Base-by-base conservation (phyloP, 2,329 filamentous ascomycete genomes). In the Geoglossum cookeanum region DNA sequence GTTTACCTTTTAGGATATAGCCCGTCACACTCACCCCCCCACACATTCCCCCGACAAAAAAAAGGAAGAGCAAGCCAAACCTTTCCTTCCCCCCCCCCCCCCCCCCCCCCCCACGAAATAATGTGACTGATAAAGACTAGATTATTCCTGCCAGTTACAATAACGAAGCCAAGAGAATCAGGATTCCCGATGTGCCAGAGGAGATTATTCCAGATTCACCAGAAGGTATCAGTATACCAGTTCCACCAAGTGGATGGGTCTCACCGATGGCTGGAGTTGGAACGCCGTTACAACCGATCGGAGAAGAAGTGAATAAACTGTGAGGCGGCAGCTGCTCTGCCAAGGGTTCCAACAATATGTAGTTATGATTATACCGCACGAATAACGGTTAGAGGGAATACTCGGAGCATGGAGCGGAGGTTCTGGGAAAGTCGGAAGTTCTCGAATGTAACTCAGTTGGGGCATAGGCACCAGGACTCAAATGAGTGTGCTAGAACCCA, bases 81-180 rank as follows among this genome's bases (percentile, higher is more conserved):
- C n/a, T n/a, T n/a, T n/a, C n/a, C n/a, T n/a, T n/a, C 33, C 1
- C 52, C 11, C 29, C 33, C 1, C 52, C 11, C 29, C 33, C 1
- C 52, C 11, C 29, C 33, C 1, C 52, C 11, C 29, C 15, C 17
- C 29, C 13, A 29, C 17, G 17, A 29, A 22, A 22, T 4, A n/a
- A 22, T 22, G 22, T 22, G 22, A 30, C 11, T 22, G 33, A 49
- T 30, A 35, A 54, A 35, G 33, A 30, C 55, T 60, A 68, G 80
- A 96, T 98, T 67, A 94, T 97, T 59, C 94, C 92, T 2, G 90
- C 91, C 17, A 91, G 88, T 35, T 98, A 98, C 71, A 92, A 96
- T 72, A 98, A 98, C 67, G 85, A 92, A 69, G 87, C 91, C 22
- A 92, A 87, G 68, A 83, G 89, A 58, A 89, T 98, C 64, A 83